phyloP scores from a whole-genome alignment of 164 flowering plant species.

The Magnolia sinica region DNA sequence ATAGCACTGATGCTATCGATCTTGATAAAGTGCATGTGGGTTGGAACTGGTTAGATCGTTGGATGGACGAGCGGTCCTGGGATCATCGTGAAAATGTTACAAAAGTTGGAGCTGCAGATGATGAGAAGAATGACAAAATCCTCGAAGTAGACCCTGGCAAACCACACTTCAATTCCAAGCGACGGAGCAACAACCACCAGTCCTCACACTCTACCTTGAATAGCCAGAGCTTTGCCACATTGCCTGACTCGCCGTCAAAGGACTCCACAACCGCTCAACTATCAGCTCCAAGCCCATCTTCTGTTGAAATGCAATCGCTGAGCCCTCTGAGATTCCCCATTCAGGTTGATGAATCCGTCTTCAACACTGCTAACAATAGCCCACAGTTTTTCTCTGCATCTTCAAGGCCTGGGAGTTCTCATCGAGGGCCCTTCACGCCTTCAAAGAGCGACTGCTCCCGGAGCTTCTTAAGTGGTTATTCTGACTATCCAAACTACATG shows the following conservation, averaged over 20 bases:
- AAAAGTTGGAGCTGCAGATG: conserved; percentile 28
- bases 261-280: conserved; percentile 35
- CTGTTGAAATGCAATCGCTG: conserved; percentile 37
- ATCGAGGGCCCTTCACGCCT: conserved; percentile 50
- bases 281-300: conserved; percentile 34
- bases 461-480: conserved; percentile 40
- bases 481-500: conserved; percentile 75
- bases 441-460: conserved; percentile 51
- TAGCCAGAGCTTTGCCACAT: conserved; percentile 27
- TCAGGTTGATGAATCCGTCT: conserved; percentile 27
- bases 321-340: conserved; percentile 28
- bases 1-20: conserved; percentile 21
- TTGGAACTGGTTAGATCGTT: conserved; percentile 46
- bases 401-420: conserved; percentile 41
- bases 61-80: conserved; percentile 47
- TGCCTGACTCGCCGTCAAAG: conserved; percentile 45
- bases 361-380: conserved; percentile 47
- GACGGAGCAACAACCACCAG: conserved; percentile 18
- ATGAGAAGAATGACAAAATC: conserved; percentile 62
- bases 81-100: conserved; percentile 19
- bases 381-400: conserved; percentile 50
- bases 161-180: conserved; percentile 41
- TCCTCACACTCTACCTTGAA: conserved; percentile 26
- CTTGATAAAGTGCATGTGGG: conserved; percentile 19
- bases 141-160: conserved; percentile 79